Base-by-base conservation (phyloP, 2,329 filamentous ascomycete genomes). In the Xenoacremonium recifei region DNA sequence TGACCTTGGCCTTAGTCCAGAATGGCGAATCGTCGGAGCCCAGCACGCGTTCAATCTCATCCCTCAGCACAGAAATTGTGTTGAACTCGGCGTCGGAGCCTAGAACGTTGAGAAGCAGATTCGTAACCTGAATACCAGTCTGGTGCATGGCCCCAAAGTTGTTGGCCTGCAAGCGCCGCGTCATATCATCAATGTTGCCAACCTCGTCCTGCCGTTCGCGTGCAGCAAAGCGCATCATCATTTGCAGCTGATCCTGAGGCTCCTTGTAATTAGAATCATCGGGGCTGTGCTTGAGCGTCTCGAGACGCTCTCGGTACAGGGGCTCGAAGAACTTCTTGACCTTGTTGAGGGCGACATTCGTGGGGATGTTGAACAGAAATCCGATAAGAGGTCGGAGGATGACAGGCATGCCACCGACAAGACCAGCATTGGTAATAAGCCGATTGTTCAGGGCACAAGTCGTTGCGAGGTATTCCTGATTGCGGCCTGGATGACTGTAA, bases 141-240 rank as follows among this genome's bases (percentile, higher is more conserved):
- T 71, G 68, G 54, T 69, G 65, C 39, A 68, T 68, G 4, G 62
- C 58, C 21, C 56, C 67, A 44, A 69, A 65, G 49, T 68, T 69
- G 9, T 58, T 39, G 1, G 59, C 47, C 17, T 50, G 48, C 6
- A 70, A 40, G 9, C 66, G 65, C 11, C 51, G 53, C 1, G 55
- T 54, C 37, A 69, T 64, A 10, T 51, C 44, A 6, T 59, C 45
- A 13, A 59, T 37, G 31, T 57, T 51, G 7, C 58, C 46, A 2
- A 66, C 54, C 45, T 73, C 69, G 0, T 65, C 38, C 0, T 59
- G 65, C 1, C 69, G 61, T 33, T 72, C 56, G 16, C 59, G 60
- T n/a, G 60, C 41, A 2, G 63, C 71, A 35, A 59, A 70, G 4
- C 59, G 57, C 4, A 72, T 45, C 63, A 72, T 70, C 54, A 68